Evolutionary conservation across 495 filamentous ascomycete genomes (phyloP).

Genomic region (Neurospora sp.): DNA sequence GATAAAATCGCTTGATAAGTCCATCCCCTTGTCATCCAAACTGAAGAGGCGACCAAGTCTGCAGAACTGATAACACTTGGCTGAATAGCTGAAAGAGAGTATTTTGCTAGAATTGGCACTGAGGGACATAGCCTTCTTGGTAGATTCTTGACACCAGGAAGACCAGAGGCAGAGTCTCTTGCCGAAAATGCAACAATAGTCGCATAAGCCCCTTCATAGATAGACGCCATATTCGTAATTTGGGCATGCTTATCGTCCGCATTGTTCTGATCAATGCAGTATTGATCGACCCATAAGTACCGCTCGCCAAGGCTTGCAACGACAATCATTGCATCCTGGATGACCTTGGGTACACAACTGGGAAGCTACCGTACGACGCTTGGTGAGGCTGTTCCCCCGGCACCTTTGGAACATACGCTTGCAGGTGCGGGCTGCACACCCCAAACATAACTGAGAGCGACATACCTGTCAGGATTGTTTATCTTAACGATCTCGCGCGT

Average conservation of each 20-base stretch:
- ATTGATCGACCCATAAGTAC: conserved; percentile 8
- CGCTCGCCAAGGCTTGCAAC: background rate
- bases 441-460: background rate
- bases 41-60: background rate
- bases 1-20: conserved; percentile 31
- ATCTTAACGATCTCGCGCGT: background rate
- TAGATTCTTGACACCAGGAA: background rate
- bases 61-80: background rate
- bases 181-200: background rate
- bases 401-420: background rate
- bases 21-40: conserved; percentile 26
- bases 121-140: background rate
- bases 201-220: background rate
- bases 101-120: background rate
- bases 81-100: background rate
- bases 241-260: background rate
- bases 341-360: background rate
- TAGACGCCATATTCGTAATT: background rate
- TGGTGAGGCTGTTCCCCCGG: background rate
- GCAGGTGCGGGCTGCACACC: background rate
- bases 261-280: conserved; percentile 6
- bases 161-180: background rate
- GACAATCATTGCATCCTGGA: conserved; percentile 1
- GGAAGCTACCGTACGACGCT: background rate
- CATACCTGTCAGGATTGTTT: background rate